Evolutionary conservation across 1,284 basidiomycete genomes (phyloP), one percentile per base, ranked within the genome.

Genomic region (Melampsora americana): DNA sequence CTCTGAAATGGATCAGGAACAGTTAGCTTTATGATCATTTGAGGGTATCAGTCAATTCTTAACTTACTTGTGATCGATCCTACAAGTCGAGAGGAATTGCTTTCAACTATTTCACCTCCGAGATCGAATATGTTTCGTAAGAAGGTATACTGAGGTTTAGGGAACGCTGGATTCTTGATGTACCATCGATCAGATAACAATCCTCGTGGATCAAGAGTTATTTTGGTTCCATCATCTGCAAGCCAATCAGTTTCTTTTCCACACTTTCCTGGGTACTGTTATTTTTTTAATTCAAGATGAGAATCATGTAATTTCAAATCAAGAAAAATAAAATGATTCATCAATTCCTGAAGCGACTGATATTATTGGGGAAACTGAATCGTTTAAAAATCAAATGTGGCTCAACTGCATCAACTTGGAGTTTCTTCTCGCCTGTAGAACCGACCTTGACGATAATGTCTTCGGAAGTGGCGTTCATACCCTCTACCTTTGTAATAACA

Each of bases 101-200:
- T 71, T 35, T 71, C 60, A 1, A 71, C 26, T 20, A 71, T 71
- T 26, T 65, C 39, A 3, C 69, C 69, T 12, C 62, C 35, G 14
- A 71, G 20, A 65, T 59, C 62, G 35, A 65, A 30, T 20, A 59
- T 44, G 30, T 28, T 1, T 30, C 69, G 69, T n/a, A 61, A 64
- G 44, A 48, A 71, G 16, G 59, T 71, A 16, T 71, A 71, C 26
- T 64, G 53, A 28, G n/a, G 28, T 28, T 56, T 56, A 23, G 53
- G 44, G 20, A 62, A 61, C 16, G 23, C 30, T 11, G 18, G 20
- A 26, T 64, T 39, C 39, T 71, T 62, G 20, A 71, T 71, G 11
- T 46, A 48, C 69, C 69, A 71, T 62, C 61, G 42, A 28, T 71
- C 69, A 2, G 69, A 32, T 20, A 71, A 35, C 56, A 62, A 71